Conservation (phyloP, 192 early-diverging fungal genomes). For the Backusella liffmaniae region DNA sequence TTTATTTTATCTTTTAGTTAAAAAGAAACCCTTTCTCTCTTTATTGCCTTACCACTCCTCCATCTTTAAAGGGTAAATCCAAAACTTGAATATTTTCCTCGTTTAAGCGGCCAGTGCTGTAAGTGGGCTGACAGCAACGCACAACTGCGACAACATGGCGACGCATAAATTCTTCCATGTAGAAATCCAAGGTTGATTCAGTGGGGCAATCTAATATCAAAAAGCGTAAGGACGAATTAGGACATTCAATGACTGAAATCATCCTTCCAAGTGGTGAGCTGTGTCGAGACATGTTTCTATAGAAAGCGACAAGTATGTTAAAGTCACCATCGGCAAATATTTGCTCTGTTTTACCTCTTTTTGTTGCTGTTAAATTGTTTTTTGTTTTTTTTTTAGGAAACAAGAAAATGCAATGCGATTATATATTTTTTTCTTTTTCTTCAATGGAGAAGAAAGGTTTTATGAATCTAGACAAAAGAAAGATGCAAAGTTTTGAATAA, state of each 20-base stretch:
- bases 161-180: slow-evolving; percentile 69
- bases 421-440: not conserved
- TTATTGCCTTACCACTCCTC: slow-evolving; percentile 59
- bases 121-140: slow-evolving; percentile 89
- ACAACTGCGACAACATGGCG: slow-evolving; percentile 84
- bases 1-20: slow-evolving; percentile 7
- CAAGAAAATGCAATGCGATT: no score
- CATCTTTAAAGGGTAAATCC: slow-evolving; percentile 89
- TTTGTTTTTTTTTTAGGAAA: no score
- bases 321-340: not conserved
- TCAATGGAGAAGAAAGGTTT: not conserved
- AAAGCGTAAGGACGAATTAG: slow-evolving; percentile 65
- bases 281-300: slow-evolving; percentile 7
- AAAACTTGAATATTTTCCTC: slow-evolving; percentile 67
- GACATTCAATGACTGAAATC: slow-evolving; percentile 59
- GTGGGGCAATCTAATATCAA: slow-evolving; percentile 92
- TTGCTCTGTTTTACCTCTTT: not conserved
- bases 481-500: not conserved
- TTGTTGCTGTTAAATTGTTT: not conserved
- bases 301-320: not conserved
- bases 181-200: slow-evolving; percentile 68
- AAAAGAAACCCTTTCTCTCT: not conserved
- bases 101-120: slow-evolving; percentile 58
- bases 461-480: not conserved
- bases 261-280: slow-evolving; percentile 53